Percentiles rank a stretch among this genome's conserved stretches.
phyloP scores from a whole-genome alignment of 2,329 filamentous ascomycete species.

The Rachicladosporium sp. region DNA sequence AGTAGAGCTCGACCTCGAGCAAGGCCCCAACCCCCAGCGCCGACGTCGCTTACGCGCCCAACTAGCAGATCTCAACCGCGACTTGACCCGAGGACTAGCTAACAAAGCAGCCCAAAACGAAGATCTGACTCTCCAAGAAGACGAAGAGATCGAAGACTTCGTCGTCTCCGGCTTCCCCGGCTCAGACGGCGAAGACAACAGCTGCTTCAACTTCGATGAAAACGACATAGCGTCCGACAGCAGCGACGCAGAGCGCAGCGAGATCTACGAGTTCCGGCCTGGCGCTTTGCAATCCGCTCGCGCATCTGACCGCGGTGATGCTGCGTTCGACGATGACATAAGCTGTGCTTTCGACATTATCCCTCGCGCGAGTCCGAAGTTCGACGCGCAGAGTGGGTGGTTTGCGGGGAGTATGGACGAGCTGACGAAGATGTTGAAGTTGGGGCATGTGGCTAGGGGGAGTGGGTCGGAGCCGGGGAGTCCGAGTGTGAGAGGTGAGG shows the following conservation, averaged over 20 bases:
- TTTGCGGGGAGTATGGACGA: slow-evolving; percentile 22
- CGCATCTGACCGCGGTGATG: background rate
- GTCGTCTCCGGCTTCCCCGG: slow-evolving; percentile 17
- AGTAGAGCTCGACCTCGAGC: slow-evolving; percentile 24
- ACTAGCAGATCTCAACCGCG: slow-evolving; percentile 20
- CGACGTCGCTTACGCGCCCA: slow-evolving; percentile 20
- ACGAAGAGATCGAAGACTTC: slow-evolving; percentile 16
- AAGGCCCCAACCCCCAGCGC: slow-evolving; percentile 18
- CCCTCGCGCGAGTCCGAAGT: slow-evolving; percentile 9
- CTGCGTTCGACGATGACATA: slow-evolving; percentile 7
- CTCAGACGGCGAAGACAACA: slow-evolving; percentile 21
- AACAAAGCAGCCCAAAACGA: slow-evolving; percentile 18
- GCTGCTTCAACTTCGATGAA: slow-evolving; percentile 20
- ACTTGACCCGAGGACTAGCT: slow-evolving; percentile 20
- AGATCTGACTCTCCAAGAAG: slow-evolving; percentile 10
- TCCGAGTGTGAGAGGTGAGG: background rate
- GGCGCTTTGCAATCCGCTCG: slow-evolving; percentile 1
- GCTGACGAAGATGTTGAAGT: slow-evolving; percentile 10
- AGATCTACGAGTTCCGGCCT: slow-evolving; percentile 19
- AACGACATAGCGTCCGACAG: slow-evolving; percentile 17
- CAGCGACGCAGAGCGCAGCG: slow-evolving; percentile 14
- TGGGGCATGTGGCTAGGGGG: slow-evolving; percentile 1
- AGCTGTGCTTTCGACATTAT: slow-evolving; percentile 2
- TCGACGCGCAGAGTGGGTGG: slow-evolving; percentile 21
- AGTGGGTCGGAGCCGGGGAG: slow-evolving; percentile 2